phyloP scores from a whole-genome alignment of 305 asterid species.

The Ilex paraguariensis region DNA sequence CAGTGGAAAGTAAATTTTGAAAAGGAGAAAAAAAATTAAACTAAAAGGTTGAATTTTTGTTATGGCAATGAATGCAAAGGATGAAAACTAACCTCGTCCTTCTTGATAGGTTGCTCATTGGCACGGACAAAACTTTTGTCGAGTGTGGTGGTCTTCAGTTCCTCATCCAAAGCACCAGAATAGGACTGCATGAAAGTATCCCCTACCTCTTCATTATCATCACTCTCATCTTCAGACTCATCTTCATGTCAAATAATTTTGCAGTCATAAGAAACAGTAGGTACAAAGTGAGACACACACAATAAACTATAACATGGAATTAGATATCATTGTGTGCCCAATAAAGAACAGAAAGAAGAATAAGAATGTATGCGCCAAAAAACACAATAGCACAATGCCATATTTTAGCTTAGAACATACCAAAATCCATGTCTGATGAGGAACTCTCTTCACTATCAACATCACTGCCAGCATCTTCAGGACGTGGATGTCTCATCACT shows the following conservation, averaged over 20 bases:
- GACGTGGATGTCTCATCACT: slow-evolving; percentile 42
- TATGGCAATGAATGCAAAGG: neutral
- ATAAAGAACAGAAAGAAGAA: too few species aligned
- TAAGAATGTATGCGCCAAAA: too few species aligned
- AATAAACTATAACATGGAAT: too few species aligned
- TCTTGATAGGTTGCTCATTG: slow-evolving; percentile 44
- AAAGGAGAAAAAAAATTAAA: too few species aligned
- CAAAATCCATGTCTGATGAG: slow-evolving; percentile 79
- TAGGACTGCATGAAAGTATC: slow-evolving; percentile 70
- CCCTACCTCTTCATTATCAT: slow-evolving; percentile 40
- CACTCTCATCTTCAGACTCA: slow-evolving; percentile 59
- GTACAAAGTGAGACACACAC: too few species aligned
- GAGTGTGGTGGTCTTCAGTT: slow-evolving; percentile 73
- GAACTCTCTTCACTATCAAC: slow-evolving; percentile 55
- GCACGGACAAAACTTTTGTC: slow-evolving; percentile 65
- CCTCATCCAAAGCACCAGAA: slow-evolving; percentile 63
- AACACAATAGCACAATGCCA: too few species aligned
- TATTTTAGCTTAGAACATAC: slow-evolving; percentile 28
- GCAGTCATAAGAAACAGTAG: too few species aligned
- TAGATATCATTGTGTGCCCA: too few species aligned
- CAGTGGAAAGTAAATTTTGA: too few species aligned
- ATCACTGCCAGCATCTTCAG: slow-evolving; percentile 44
- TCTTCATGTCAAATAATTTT: slow-evolving; percentile 34
- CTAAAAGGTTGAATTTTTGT: too few species aligned
- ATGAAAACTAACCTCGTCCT: slow-evolving; percentile 48